Base-by-base conservation (phyloP, 192 early-diverging fungal genomes). In the Backusella liffmaniae region DNA sequence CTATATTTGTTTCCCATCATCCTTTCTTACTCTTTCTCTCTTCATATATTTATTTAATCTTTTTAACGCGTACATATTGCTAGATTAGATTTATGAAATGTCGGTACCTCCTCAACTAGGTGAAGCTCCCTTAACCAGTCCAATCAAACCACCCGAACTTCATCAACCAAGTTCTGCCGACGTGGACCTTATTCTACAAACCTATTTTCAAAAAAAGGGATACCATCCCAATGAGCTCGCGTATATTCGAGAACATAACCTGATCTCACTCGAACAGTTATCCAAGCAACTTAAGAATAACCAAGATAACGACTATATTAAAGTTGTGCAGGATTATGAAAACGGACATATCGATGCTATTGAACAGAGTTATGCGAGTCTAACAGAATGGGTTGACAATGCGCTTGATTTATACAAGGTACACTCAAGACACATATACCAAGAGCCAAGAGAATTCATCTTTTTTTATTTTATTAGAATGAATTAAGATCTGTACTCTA, bases 321-420 rank as follows among this genome's bases (percentile, higher is more conserved):
- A 88, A 87, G 78, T 91, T 84, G 84, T 76, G 90, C 87, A 21
- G 41, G 70, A 44, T 13, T 44, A 30, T 16, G 70, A 39, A 18
- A 39, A 29, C 6, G 70, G 70, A 9, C 93, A 95, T 74, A 91
- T 94, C 2, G 91, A 94, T 76, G 92, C 91, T n/a, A 96, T 96
- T 74, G 90, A 91, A 59, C 79, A 87, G 66, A 90, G 89, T 68
- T 98, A 97, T 84, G 84, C 82, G 16, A 85, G 86, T 76, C 84
- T 99, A 67, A 83, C 90, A 49, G 86, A 87, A 49, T 97, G 94
- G 95, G 90, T 98, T 39, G 93, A 97, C 70, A 92, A 92, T 72
- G 97, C 96, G 9, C 87, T 99, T 46, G 97, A 98, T 78, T 86
- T 90, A 70, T 98, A 95, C 87, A 94, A 92, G 87, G 92, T 93